Evolutionary conservation across 2,329 filamentous ascomycete genomes (phyloP).

Genomic region (Scedosporium dehoogii): DNA sequence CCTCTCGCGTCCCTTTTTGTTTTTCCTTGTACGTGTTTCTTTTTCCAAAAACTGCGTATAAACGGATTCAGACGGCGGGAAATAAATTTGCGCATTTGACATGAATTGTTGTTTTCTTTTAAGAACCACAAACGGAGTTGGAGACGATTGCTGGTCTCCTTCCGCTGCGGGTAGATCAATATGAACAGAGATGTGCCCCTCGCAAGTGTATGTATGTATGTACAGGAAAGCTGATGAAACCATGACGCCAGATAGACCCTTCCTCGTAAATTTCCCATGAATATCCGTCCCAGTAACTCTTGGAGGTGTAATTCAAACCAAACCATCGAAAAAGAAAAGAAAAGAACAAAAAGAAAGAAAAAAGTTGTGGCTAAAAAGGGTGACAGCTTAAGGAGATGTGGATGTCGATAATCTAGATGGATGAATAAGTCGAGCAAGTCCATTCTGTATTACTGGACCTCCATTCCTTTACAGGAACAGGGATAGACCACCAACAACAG

Average conservation of each 20-base stretch:
- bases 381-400: background rate
- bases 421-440: background rate
- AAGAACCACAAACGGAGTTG: too few species aligned
- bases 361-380: too few species aligned
- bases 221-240: too few species aligned
- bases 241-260: too few species aligned
- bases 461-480: background rate
- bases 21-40: background rate
- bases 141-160: too few species aligned
- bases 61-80: background rate
- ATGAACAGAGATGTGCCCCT: background rate
- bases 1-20: background rate
- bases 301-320: too few species aligned
- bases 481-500: background rate
- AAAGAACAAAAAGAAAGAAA: too few species aligned
- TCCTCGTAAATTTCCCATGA: too few species aligned
- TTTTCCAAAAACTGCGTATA: conserved; percentile 1
- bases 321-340: too few species aligned
- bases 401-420: background rate
- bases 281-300: too few species aligned
- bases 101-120: background rate
- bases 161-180: background rate
- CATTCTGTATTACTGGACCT: background rate
- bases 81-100: background rate
- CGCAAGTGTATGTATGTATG: too few species aligned